phyloP scores from a whole-genome alignment of 163 green algal species.

The Smithsoniella earleae region DNA sequence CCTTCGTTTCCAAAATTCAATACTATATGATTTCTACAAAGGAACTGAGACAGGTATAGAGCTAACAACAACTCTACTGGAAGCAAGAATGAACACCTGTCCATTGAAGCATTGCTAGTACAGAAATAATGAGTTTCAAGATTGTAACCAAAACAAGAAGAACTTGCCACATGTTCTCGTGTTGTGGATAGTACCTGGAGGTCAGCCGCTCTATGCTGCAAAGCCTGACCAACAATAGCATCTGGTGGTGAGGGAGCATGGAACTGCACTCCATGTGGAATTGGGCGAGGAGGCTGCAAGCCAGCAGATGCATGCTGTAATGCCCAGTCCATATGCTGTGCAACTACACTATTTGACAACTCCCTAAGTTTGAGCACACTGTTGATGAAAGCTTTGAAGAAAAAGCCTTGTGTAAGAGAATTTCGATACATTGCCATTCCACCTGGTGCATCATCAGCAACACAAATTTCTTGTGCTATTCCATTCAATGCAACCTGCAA shows the following conservation, averaged over 20 bases:
- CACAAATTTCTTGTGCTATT: constrained; percentile 63
- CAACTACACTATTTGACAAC: neutral
- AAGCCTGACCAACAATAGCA: constrained; percentile 65
- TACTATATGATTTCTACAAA: too few species aligned
- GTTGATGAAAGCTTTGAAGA: constrained; percentile 88
- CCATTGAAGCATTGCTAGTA: too few species aligned
- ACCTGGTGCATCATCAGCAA: constrained; percentile 63
- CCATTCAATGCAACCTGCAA: constrained; percentile 53
- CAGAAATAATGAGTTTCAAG: too few species aligned
- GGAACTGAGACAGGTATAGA: too few species aligned
- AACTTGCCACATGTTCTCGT: too few species aligned
- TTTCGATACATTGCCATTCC: constrained; percentile 84
- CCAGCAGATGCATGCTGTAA: constrained; percentile 39
- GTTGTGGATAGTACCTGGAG: constrained; percentile 65
- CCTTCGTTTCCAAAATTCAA: too few species aligned
- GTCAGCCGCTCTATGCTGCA: constrained; percentile 77
- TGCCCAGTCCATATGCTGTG: constrained; percentile 22
- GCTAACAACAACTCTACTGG: too few species aligned
- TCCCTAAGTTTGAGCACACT: constrained; percentile 5
- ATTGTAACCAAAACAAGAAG: too few species aligned
- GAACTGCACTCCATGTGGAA: constrained; percentile 72
- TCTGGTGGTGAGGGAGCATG: constrained; percentile 42
- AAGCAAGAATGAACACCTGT: too few species aligned
- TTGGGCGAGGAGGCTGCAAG: constrained; percentile 46
- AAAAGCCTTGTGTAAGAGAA: constrained; percentile 76